These are phyloP conservation scores for Hortaea sp. DNA, from an alignment of 2,329 filamentous ascomycete species.

Conservation along the genomic window DNA sequence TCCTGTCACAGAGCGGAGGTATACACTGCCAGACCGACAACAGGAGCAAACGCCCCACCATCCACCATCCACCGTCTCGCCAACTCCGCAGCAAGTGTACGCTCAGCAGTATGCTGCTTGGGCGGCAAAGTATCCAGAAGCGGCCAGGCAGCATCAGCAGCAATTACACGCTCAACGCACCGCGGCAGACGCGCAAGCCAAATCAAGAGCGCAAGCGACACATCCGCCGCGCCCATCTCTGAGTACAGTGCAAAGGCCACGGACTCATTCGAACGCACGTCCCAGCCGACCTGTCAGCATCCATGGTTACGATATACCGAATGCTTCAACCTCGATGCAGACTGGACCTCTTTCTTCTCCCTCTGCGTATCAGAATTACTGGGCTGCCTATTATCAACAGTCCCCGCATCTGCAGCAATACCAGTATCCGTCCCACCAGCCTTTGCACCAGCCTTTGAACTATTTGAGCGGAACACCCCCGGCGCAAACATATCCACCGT, in stretches of 20 bases:
- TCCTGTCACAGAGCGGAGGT: slow-evolving; percentile 14
- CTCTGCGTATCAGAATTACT: slow-evolving; percentile 17
- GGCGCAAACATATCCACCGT: not conserved
- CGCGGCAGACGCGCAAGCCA: not conserved
- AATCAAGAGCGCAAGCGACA: not conserved
- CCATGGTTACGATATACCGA: slow-evolving; percentile 10
- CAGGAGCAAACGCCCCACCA: slow-evolving; percentile 2
- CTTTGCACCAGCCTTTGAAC: not conserved
- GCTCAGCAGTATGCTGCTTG: slow-evolving; percentile 7
- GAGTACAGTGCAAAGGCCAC: slow-evolving; percentile 6
- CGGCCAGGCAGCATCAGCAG: not conserved
- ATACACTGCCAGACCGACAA: slow-evolving; percentile 9
- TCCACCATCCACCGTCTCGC: not conserved
- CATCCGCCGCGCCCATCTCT: not conserved
- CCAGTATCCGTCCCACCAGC: not conserved
- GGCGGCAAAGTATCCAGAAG: not conserved
- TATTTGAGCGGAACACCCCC: slow-evolving; percentile 11
- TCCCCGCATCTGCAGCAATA: slow-evolving; percentile 1
- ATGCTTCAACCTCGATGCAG: not conserved
- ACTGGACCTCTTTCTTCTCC: slow-evolving; percentile 17
- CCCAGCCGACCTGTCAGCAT: slow-evolving; percentile 14
- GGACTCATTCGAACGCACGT: slow-evolving; percentile 2
- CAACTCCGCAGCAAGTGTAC: slow-evolving; percentile 7
- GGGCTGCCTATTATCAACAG: slow-evolving; percentile 5
- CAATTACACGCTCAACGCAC: not conserved